A percentile compares a stretch with the other conserved stretches of the same genome.
Evolutionary conservation across 768 basidiomycete species (phyloP).

Genomic region (Tricholomella constricta): DNA sequence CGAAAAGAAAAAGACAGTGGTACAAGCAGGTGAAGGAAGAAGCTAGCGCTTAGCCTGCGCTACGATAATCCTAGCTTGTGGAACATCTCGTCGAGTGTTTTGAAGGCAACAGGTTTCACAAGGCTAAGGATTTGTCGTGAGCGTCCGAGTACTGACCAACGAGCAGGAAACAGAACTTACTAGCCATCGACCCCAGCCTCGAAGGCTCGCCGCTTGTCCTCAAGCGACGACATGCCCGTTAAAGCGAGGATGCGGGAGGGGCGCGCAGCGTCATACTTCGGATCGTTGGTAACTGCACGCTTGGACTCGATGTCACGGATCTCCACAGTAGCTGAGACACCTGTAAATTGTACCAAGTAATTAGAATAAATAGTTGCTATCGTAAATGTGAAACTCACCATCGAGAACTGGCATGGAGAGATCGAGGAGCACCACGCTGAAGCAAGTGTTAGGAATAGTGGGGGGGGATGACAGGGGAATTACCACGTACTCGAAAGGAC

Average conservation of each 20-base stretch:
- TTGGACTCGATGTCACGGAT: constrained; percentile 74
- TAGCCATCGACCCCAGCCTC: constrained; percentile 95
- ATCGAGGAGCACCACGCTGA: constrained; percentile 83
- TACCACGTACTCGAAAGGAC: constrained; percentile 80
- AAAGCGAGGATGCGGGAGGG: constrained; percentile 74
- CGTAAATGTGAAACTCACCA: constrained; percentile 44
- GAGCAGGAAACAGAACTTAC: constrained; percentile 54
- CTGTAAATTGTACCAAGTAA: constrained; percentile 33
- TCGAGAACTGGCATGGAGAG: constrained; percentile 94
- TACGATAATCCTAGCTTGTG: constrained; percentile 55
- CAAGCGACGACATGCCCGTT: constrained; percentile 91
- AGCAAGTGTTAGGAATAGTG: constrained; percentile 15
- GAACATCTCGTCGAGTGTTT: constrained; percentile 84
- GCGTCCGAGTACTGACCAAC: neutral
- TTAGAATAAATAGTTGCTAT: neutral
- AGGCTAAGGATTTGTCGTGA: constrained; percentile 47
- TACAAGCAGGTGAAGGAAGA: neutral
- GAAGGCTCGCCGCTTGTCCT: constrained; percentile 90
- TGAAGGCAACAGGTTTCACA: constrained; percentile 96
- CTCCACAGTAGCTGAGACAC: constrained; percentile 79
- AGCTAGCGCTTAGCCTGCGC: neutral
- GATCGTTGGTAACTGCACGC: constrained; percentile 31
- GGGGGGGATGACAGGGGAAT: neutral
- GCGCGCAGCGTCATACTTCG: constrained; percentile 15
- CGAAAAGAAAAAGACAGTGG: neutral